Evolutionary conservation across 129 eudicot genomes (phyloP).

Genomic region (Tanacetum coccineum): DNA sequence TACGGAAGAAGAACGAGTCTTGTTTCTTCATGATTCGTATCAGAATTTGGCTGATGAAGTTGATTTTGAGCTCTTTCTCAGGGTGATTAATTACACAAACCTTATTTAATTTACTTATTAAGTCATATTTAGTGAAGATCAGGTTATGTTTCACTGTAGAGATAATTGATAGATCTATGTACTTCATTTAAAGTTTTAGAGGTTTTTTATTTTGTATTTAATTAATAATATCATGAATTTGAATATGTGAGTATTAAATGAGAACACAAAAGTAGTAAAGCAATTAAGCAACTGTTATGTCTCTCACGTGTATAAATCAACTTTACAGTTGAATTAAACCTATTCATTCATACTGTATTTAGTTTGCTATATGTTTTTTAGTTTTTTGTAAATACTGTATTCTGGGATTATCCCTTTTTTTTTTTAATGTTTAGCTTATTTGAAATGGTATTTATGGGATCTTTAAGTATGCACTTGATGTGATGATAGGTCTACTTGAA

Average conservation of each 20-base stretch:
- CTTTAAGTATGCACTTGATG: conserved; percentile 10
- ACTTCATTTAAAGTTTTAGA: conserved; percentile 1
- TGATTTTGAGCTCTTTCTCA: conserved; percentile 94
- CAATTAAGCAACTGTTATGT: conserved; percentile 33
- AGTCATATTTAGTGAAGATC: too few relatives aligned
- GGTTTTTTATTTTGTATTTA: too few relatives aligned
- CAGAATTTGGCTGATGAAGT: conserved; percentile 70
- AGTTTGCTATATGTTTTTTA: neutral
- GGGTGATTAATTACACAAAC: conserved; percentile 39
- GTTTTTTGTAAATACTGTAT: neutral
- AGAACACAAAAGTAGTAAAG: conserved; percentile 2
- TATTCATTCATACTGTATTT: conserved; percentile 15
- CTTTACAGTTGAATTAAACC: conserved; percentile 32
- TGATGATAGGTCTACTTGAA: conserved; percentile 78
- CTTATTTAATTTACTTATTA: neutral
- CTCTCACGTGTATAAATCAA: conserved; percentile 33
- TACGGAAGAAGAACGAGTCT: conserved; percentile 71
- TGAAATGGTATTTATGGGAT: too few relatives aligned
- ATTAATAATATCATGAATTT: too few relatives aligned
- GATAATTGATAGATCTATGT: conserved; percentile 28
- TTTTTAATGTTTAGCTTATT: too few relatives aligned
- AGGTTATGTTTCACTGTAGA: neutral
- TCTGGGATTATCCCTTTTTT: too few relatives aligned
- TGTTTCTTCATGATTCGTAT: conserved; percentile 65
- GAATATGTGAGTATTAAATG: conserved; percentile 11